Percentiles rank a stretch among this genome's conserved stretches.
Evolutionary conservation across 768 basidiomycete genomes (phyloP).

Genomic region (Suillus weaverae): DNA sequence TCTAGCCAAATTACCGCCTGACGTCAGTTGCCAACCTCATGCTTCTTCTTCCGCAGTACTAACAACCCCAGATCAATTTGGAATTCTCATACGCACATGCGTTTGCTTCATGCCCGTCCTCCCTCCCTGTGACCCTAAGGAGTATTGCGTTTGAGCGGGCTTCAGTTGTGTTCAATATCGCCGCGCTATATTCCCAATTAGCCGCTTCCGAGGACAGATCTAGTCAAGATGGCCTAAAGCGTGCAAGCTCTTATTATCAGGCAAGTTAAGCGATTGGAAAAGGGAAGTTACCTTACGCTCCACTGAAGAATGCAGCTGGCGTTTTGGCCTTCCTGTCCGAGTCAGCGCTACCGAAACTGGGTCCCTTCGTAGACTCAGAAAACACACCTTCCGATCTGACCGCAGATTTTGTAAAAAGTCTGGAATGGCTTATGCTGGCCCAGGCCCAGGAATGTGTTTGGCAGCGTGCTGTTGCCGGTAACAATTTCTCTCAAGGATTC

Average conservation of each 20-base stretch:
- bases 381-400: conserved; percentile 69
- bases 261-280: conserved; percentile 34
- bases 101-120: conserved; percentile 49
- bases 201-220: conserved; percentile 71
- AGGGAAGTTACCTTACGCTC: conserved; percentile 2
- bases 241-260: conserved; percentile 71
- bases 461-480: conserved; percentile 88
- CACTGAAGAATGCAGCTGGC: conserved; percentile 66
- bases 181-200: conserved; percentile 81
- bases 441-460: conserved; percentile 97
- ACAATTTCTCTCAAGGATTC: conserved; percentile 7
- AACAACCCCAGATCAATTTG: conserved; percentile 56
- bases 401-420: conserved; percentile 52
- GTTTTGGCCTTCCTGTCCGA: conserved; percentile 60
- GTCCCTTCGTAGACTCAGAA: conserved; percentile 47
- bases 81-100: conserved; percentile 72
- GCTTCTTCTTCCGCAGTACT: conserved; percentile 14
- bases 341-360: conserved; percentile 53
- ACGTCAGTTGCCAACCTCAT: conserved; percentile 45
- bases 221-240: conserved; percentile 78
- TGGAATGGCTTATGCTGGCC: conserved; percentile 82
- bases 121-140: conserved; percentile 59
- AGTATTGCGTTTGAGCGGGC: conserved; percentile 85
- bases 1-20: conserved; percentile 78
- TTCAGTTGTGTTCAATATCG: conserved; percentile 80